Percentiles rank a stretch among this genome's conserved stretches.
Conservation (phyloP, 139 green algal genomes). For the Coelastrella sp. region DNA sequence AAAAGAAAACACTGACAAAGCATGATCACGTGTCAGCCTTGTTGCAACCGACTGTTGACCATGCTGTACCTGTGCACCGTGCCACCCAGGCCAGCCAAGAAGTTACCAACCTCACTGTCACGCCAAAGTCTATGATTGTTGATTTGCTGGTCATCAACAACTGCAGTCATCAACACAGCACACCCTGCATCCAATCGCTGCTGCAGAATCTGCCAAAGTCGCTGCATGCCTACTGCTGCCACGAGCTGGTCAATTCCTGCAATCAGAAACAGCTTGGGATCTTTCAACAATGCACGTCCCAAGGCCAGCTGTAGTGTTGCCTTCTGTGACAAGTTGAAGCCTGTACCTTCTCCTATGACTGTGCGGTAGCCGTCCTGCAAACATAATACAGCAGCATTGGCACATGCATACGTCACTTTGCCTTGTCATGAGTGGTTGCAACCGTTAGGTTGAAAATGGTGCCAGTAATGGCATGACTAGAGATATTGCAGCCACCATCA, state of each 20-base stretch:
- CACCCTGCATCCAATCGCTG: too few species aligned
- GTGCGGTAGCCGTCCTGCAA: constrained; percentile 50
- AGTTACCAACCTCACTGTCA: too few species aligned
- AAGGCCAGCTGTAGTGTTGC: constrained; percentile 35
- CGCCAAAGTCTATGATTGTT: too few species aligned
- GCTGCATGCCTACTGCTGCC: constrained; percentile 18
- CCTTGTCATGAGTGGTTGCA: too few species aligned
- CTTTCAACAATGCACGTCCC: constrained; percentile 34
- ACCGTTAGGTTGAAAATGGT: too few species aligned
- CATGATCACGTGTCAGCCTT: too few species aligned
- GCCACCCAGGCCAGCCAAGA: too few species aligned
- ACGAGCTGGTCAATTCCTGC: constrained; percentile 24
- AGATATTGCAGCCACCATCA: not conserved
- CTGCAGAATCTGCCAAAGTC: not conserved
- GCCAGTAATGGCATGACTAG: not conserved
- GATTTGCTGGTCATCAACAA: too few species aligned
- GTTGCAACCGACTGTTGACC: too few species aligned
- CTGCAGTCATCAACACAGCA: too few species aligned
- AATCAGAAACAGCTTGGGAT: constrained; percentile 17
- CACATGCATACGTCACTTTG: not conserved
- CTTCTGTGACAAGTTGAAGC: not conserved
- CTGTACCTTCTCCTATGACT: constrained; percentile 40
- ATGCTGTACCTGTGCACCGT: too few species aligned
- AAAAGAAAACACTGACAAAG: too few species aligned
- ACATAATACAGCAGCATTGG: not conserved